A percentile compares a stretch with the other conserved stretches of the same genome.
These are phyloP conservation scores for Ganoderma sp. DNA, from an alignment of 1,284 basidiomycete species.

Conservation along the genomic window DNA sequence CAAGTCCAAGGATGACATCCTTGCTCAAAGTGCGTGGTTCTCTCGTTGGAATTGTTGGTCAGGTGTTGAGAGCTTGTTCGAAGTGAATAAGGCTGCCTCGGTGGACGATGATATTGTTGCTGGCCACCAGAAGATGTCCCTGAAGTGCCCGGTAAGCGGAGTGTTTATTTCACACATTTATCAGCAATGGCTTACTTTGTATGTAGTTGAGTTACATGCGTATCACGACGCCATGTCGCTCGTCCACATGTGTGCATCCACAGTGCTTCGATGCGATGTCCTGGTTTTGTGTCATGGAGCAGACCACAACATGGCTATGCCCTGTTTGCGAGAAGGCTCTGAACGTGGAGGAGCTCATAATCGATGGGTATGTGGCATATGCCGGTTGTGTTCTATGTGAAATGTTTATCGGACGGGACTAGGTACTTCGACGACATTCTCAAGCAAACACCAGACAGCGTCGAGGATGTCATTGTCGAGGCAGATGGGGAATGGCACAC, in stretches of 20 bases:
- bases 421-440: slow-evolving; percentile 89
- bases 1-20: slow-evolving; percentile 69
- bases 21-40: slow-evolving; percentile 63
- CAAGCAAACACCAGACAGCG: slow-evolving; percentile 72
- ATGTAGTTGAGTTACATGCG: slow-evolving; percentile 87
- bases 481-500: slow-evolving; percentile 97
- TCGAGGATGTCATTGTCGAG: slow-evolving; percentile 94
- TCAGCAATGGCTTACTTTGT: slow-evolving; percentile 15
- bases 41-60: not conserved
- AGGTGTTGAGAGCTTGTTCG: not conserved
- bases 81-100: slow-evolving; percentile 64
- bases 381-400: not conserved
- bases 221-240: slow-evolving; percentile 86
- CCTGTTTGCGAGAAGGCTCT: slow-evolving; percentile 91
- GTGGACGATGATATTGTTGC: slow-evolving; percentile 91
- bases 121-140: slow-evolving; percentile 84
- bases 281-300: slow-evolving; percentile 96
- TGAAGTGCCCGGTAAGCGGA: slow-evolving; percentile 87
- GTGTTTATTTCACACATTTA: not conserved
- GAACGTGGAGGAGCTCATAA: slow-evolving; percentile 81
- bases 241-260: slow-evolving; percentile 84
- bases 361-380: slow-evolving; percentile 75
- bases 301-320: slow-evolving; percentile 95
- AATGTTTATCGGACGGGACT: slow-evolving; percentile 16
- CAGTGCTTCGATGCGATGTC: slow-evolving; percentile 97